Conservation (phyloP, 768 basidiomycete genomes). For the Chiua virens region DNA sequence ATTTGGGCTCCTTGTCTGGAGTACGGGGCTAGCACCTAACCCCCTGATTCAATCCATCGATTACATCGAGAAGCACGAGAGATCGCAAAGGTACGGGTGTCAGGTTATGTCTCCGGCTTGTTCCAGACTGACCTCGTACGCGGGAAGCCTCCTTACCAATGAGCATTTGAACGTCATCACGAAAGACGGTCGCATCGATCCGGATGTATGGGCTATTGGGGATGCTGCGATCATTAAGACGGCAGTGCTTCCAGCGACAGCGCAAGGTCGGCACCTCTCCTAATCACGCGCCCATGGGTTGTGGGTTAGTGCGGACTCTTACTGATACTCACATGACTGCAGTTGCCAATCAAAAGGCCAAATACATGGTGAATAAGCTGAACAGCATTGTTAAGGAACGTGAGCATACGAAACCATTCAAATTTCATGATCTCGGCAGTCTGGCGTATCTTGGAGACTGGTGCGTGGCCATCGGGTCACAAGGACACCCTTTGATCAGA, state of each 20-base stretch:
- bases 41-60: constrained; percentile 66
- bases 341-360: constrained; percentile 80
- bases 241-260: constrained; percentile 73
- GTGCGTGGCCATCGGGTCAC: constrained; percentile 34
- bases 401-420: constrained; percentile 52
- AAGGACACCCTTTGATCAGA: background rate
- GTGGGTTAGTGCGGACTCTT: too few species aligned
- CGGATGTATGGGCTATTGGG: constrained; percentile 80
- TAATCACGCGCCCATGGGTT: constrained; percentile 16
- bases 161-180: constrained; percentile 61
- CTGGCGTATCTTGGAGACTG: constrained; percentile 82
- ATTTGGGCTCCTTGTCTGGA: constrained; percentile 86
- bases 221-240: constrained; percentile 67
- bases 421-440: constrained; percentile 71
- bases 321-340: constrained; percentile 6
- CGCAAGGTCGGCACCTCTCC: constrained; percentile 56
- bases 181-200: constrained; percentile 51
- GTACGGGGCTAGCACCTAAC: constrained; percentile 81
- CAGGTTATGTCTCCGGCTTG: constrained; percentile 31
- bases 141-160: constrained; percentile 46
- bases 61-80: constrained; percentile 60
- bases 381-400: constrained; percentile 60
- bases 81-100: constrained; percentile 47
- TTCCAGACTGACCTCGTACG: constrained; percentile 8
- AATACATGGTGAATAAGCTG: constrained; percentile 62